Evolutionary conservation across 805 yeast genomes (phyloP).

Genomic region (Kluyveromyces dobzhanskii): DNA sequence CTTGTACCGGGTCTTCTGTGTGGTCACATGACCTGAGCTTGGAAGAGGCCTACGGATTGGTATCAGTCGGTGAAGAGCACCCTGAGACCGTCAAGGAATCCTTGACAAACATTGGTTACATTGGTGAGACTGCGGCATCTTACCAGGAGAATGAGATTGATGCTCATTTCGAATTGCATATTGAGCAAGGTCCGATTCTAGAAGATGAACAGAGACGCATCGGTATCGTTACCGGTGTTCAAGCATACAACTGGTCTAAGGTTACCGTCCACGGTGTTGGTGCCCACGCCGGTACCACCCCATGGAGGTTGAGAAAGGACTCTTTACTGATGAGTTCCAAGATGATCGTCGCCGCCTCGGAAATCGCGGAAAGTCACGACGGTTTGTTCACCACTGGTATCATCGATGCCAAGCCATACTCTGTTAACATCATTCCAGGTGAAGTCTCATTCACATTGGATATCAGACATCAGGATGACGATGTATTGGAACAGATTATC

Average conservation of each 20-base stretch:
- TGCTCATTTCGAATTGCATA: conserved; percentile 68
- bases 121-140: conserved; percentile 43
- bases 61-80: conserved; percentile 44
- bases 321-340: conserved; percentile 51
- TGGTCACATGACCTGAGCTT: conserved; percentile 48
- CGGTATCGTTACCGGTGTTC: conserved; percentile 61
- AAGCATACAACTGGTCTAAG: conserved; percentile 56
- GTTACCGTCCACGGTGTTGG: conserved; percentile 53
- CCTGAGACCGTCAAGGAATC: conserved; percentile 46
- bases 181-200: conserved; percentile 69
- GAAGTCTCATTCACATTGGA: conserved; percentile 53
- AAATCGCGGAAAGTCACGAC: conserved; percentile 41
- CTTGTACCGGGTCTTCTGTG: conserved; percentile 58
- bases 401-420: conserved; percentile 47
- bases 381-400: conserved; percentile 57
- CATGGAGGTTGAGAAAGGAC: conserved; percentile 51
- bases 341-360: conserved; percentile 48
- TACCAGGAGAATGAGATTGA: conserved; percentile 46
- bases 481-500: conserved; percentile 30
- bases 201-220: conserved; percentile 47
- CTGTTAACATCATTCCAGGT: conserved; percentile 61
- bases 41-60: conserved; percentile 42
- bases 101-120: conserved; percentile 52
- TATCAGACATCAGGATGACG: conserved; percentile 47
- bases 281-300: conserved; percentile 70